These are phyloP conservation scores for Colletotrichum sp. DNA, from an alignment of 2,329 filamentous ascomycete genomes.

Conservation along the genomic window DNA sequence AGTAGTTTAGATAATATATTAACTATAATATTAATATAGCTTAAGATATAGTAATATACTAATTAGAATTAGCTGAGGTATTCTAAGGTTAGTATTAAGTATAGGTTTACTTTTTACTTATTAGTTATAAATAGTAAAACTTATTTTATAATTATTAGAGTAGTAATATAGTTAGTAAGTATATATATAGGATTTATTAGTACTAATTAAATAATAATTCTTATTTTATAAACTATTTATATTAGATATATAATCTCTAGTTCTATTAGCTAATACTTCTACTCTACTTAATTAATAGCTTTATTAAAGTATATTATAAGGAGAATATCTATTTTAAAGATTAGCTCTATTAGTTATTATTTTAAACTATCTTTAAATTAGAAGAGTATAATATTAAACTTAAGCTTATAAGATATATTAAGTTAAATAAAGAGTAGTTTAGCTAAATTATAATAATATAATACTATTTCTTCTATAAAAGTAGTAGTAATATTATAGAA, in stretches of 20 bases:
- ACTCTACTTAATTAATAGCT: rapidly evolving
- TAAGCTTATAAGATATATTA: background rate
- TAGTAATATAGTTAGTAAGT: background rate
- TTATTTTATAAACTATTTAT: background rate
- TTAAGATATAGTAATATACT: background rate
- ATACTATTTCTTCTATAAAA: background rate
- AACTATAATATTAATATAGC: background rate
- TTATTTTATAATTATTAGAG: background rate
- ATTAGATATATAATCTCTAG: background rate
- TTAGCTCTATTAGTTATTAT: background rate
- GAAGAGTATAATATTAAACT: background rate
- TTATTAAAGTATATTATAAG: background rate
- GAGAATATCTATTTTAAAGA: rapidly evolving
- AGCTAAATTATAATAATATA: background rate
- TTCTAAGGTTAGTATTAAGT: background rate
- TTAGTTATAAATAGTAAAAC: background rate
- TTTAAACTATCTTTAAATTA: background rate
- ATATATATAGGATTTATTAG: background rate
- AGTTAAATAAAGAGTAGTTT: background rate
- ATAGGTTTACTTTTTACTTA: background rate
- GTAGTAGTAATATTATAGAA: too few species aligned
- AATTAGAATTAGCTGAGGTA: background rate
- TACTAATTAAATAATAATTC: background rate
- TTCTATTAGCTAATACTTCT: background rate
- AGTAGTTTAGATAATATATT: background rate